phyloP scores from a whole-genome alignment of 2,329 filamentous ascomycete genomes.

The Aschersonia sp. region DNA sequence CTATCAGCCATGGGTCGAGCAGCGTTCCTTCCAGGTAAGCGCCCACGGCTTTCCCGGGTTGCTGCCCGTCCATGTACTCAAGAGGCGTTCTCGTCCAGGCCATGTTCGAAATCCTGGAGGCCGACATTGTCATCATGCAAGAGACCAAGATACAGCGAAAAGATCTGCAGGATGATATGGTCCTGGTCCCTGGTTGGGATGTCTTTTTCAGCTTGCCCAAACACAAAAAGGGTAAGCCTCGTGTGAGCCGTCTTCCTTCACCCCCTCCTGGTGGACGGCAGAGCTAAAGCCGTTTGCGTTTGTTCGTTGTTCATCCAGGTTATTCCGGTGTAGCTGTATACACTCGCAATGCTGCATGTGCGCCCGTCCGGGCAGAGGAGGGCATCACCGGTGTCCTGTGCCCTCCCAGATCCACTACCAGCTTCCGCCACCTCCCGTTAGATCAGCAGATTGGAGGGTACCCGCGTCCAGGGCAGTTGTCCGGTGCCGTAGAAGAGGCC shows the following conservation, averaged over 20 bases:
- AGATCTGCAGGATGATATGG: conserved; percentile 88
- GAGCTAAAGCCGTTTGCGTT: background rate
- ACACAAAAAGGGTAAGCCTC: conserved; percentile 69
- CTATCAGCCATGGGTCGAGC: conserved; percentile 71
- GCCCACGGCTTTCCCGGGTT: background rate
- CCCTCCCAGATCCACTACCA: conserved; percentile 53
- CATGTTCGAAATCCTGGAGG: conserved; percentile 89
- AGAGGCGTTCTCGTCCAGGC: conserved; percentile 29
- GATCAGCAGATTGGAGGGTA: conserved; percentile 81
- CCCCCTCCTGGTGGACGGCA: background rate
- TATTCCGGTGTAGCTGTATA: conserved; percentile 96
- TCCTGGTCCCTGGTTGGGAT: conserved; percentile 87
- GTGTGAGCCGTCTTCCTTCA: background rate
- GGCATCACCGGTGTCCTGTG: conserved; percentile 75
- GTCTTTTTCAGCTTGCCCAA: conserved; percentile 88
- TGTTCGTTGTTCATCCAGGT: conserved; percentile 34
- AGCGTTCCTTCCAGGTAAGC: conserved; percentile 51
- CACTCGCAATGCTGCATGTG: conserved; percentile 73
- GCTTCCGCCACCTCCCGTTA: conserved; percentile 60
- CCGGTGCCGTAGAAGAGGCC: conserved; percentile 48
- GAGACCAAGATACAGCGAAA: conserved; percentile 94
- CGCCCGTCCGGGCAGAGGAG: conserved; percentile 82
- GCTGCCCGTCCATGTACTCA: background rate
- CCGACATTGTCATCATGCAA: conserved; percentile 90
- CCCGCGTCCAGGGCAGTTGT: conserved; percentile 54